Percentiles rank a stretch among this genome's conserved stretches.
These are phyloP conservation scores for Lentithecium fluviatile DNA, from an alignment of 495 filamentous ascomycete genomes.

Conservation along the genomic window DNA sequence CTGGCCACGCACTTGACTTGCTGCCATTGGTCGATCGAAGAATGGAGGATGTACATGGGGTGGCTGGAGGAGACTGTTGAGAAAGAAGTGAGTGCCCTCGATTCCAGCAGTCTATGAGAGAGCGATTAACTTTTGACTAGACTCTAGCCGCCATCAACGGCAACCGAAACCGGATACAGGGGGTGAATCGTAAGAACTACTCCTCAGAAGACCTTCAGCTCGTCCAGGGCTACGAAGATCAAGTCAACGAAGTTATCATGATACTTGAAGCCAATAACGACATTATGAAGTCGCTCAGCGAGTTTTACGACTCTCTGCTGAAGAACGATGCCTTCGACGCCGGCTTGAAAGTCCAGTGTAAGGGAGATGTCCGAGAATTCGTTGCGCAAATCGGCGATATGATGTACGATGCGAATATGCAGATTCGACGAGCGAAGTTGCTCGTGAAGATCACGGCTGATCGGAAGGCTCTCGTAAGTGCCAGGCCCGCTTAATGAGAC, in stretches of 20 bases:
- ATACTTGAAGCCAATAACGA: slow-evolving; percentile 46
- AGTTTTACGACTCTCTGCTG: slow-evolving; percentile 42
- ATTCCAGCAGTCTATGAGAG: background rate
- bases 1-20: slow-evolving; percentile 34
- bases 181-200: slow-evolving; percentile 23
- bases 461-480: slow-evolving; percentile 44
- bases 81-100: slow-evolving; percentile 23
- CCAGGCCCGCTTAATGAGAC: background rate
- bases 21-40: slow-evolving; percentile 47
- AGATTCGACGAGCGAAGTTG: slow-evolving; percentile 41
- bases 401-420: slow-evolving; percentile 43
- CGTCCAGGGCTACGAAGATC: slow-evolving; percentile 45
- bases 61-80: slow-evolving; percentile 45
- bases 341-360: slow-evolving; percentile 22
- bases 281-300: slow-evolving; percentile 40
- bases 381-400: slow-evolving; percentile 42
- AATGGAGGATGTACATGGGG: slow-evolving; percentile 48
- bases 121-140: background rate
- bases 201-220: slow-evolving; percentile 39
- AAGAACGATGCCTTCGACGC: slow-evolving; percentile 41
- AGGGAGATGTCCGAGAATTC: slow-evolving; percentile 39
- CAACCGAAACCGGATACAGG: background rate
- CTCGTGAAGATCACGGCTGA: slow-evolving; percentile 42
- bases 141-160: background rate
- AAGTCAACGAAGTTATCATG: slow-evolving; percentile 40